Base-by-base conservation (phyloP, 1,284 basidiomycete species). In the Ganoderma leucocontextum region DNA sequence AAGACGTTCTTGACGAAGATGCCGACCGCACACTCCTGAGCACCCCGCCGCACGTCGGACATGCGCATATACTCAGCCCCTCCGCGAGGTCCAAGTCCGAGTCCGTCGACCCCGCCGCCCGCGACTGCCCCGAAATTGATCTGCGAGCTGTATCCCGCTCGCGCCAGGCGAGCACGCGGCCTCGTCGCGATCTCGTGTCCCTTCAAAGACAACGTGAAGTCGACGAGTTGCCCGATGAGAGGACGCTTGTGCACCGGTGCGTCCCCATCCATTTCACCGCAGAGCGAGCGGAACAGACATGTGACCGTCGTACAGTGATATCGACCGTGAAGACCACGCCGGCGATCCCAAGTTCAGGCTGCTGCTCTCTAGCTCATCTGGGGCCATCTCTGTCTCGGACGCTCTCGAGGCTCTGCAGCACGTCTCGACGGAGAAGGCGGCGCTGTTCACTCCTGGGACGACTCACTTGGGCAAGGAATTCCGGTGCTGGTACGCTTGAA, bases 391-490 rank as follows among this genome's bases (percentile, higher is more conserved):
- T 5, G 44, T 60, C 25, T 60, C 57, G 19, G 63, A 64, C 33
- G 63, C 63, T 8, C 63, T 64, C 12, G 41, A 44, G 1, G 55
- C 55, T 6, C 41, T 64, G 22, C 55, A 25, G n/a, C 41, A 64
- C 29, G 42, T 64, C 41, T 60, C 55, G 39, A 49, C 22, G 17
- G 63, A 35, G 2, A 44, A 25, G 19, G 63, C 63, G 7, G 57
- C 42, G 0, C 57, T 60, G 42, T 64, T 64, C 33, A 17, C 58
- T n/a, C 63, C 63, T 2, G 63, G 63, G 42, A 64, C 41, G 41
- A 22, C 22, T 36, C 57, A 64, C 29, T 19, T 57, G 25, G 57
- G 35, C 19, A 17, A 60, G 41, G 57, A 64, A 19, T 59, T 64
- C 38, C 36, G 38, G 7, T 60, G 58, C 58, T 60, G 58, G 58